Evolutionary conservation across 169 alveolate genomes (phyloP).

Genomic region (Eimeria tenella): DNA sequence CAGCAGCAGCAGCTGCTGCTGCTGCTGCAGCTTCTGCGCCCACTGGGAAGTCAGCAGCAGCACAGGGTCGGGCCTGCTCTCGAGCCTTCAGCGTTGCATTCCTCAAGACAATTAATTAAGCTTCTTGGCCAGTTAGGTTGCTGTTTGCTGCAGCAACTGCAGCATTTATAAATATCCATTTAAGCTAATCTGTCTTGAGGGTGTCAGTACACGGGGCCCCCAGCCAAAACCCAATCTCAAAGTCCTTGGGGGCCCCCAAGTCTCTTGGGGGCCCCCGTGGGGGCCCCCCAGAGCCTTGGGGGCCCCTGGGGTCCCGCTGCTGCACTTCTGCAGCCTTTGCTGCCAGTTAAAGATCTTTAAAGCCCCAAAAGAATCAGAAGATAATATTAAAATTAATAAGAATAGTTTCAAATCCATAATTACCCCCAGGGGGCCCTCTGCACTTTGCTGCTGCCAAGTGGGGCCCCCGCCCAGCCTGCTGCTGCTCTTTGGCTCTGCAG

Average conservation of each 20-base stretch:
- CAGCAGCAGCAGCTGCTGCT: no score
- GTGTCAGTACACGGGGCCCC: no score
- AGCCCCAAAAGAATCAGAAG: background rate
- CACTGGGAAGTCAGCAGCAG: no score
- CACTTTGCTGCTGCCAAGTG: background rate
- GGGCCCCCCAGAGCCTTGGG: no score
- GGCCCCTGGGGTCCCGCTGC: constrained; percentile 2
- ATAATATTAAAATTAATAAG: background rate
- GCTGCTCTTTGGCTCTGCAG: background rate
- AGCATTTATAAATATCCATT: no score
- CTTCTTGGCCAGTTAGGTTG: no score
- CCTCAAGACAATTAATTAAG: no score
- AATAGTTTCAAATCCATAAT: background rate
- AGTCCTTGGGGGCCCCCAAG: background rate
- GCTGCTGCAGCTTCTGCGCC: no score
- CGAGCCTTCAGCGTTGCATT: no score
- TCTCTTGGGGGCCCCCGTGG: background rate
- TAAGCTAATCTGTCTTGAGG: no score
- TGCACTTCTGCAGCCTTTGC: constrained; percentile 13
- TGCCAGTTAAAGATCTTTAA: background rate
- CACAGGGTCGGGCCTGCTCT: no score
- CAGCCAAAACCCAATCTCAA: background rate
- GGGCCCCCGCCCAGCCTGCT: background rate
- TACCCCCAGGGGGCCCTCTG: background rate
- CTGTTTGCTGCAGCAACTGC: no score